Base-by-base conservation (phyloP, 352 stramenopile species). In the Sclerospora graminicola region DNA sequence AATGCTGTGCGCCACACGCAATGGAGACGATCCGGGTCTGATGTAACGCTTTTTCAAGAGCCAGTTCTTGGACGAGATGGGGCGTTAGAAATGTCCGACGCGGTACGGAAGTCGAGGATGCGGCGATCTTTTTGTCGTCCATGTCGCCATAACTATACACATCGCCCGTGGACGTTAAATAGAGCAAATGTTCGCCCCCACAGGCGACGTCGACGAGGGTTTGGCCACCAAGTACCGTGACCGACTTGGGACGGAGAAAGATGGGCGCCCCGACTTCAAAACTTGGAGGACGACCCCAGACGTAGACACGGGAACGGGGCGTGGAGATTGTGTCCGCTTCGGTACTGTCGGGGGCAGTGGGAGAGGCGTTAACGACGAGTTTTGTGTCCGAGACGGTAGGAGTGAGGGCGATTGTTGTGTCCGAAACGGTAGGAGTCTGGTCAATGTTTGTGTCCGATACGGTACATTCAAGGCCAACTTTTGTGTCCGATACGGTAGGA, bases 131-230 rank as follows among this genome's bases (percentile, higher is more conserved):
- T 40, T 73, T 80, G 34, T 87, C 74, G 48, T 84, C 78, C 35
- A 60, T 66, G 28, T 87, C 72, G 0, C 75, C 75, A 45, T 75
- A 90, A 35, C 69, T 84, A 44, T 90, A 90, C 20, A 90, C 73
- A 33, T 90, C 78, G 8, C 78, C 78, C 1, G 69, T 81, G 1
- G 70, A 69, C 2, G 74, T 89, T 11, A 91, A 45, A 41, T 86
- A 91, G 0, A 91, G 52, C 33, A 89, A 45, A 40, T 86, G 73
- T 35, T 89, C 77, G 2, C 76, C 79, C 29, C 79, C 79, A 41
- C 75, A 91, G 5, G 79, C 76, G 9, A 91, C 63, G 52, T 89
- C 66, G 18, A 86, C 51, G 16, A 91, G 71, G 10, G 63, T 57
- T 58, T 89, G 79, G 0, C 71, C 69, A 16, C 57, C 66, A 1